phyloP scores from a whole-genome alignment of 78 protist species.

The Pigoraptor vietnamica region DNA sequence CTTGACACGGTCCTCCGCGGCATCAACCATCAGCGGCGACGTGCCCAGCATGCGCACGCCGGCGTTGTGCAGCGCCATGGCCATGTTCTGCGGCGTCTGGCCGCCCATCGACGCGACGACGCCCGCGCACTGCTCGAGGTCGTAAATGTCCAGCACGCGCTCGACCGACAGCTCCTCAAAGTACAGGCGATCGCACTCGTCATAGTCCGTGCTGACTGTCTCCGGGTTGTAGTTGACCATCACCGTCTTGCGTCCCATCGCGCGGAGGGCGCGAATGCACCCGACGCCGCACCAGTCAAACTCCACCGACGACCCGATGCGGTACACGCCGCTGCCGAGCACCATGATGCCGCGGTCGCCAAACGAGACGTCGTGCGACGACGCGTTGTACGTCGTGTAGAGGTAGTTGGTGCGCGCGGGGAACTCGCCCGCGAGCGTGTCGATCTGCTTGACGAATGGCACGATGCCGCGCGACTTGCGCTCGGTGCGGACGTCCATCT shows the following conservation, averaged over 20 bases:
- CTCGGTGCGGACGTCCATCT: slow-evolving; percentile 55
- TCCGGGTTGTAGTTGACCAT: slow-evolving; percentile 98
- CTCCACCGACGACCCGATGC: slow-evolving; percentile 82
- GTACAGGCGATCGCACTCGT: slow-evolving; percentile 77
- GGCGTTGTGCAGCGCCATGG: slow-evolving; percentile 55
- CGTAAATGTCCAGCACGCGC: slow-evolving; percentile 66
- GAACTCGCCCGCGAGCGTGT: slow-evolving; percentile 92
- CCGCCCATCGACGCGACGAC: slow-evolving; percentile 86
- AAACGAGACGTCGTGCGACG: slow-evolving; percentile 61
- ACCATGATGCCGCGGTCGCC: slow-evolving; percentile 52
- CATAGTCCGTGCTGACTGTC: slow-evolving; percentile 95
- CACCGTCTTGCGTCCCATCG: slow-evolving; percentile 67
- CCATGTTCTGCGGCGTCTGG: slow-evolving; percentile 88
- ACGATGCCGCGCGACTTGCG: slow-evolving; percentile 37
- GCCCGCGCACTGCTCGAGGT: slow-evolving; percentile 53
- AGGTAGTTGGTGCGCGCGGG: slow-evolving; percentile 94
- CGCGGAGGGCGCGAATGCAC: slow-evolving; percentile 71
- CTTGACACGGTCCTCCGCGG: slow-evolving; percentile 94
- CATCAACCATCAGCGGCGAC: slow-evolving; percentile 82
- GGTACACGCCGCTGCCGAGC: slow-evolving; percentile 91
- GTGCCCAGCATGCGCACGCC: slow-evolving; percentile 84
- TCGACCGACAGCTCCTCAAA: slow-evolving; percentile 90
- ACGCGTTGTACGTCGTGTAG: slow-evolving; percentile 88
- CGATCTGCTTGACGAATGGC: slow-evolving; percentile 94
- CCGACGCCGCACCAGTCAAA: slow-evolving; percentile 82